Percentiles rank a stretch among this genome's conserved stretches.
Conservation (phyloP, 202 grass and related monocot species). For the Setaria italica region DNA sequence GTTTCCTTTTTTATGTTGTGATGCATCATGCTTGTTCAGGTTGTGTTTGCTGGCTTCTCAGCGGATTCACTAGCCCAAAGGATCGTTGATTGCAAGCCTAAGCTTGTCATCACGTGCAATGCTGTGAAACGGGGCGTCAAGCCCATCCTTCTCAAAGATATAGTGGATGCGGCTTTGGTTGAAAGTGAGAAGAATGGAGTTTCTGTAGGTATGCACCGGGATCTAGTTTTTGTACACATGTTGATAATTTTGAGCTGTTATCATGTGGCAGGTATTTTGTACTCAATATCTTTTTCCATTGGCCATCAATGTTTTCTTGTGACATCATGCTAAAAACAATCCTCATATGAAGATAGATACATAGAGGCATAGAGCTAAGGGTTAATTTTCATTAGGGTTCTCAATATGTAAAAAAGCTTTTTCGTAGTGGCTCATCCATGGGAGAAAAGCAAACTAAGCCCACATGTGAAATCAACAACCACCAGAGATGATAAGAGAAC, state of each 20-base stretch:
- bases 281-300: not conserved
- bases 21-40: constrained; percentile 49
- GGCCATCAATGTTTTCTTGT: not conserved
- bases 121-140: constrained; percentile 80
- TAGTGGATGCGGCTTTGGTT: constrained; percentile 74
- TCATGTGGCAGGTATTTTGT: not conserved
- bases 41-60: constrained; percentile 96
- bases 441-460: not conserved
- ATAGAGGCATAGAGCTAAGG: not conserved
- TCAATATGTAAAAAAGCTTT: not conserved
- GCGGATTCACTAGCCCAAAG: constrained; percentile 86
- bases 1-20: constrained; percentile 15
- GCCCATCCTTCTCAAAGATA: constrained; percentile 84
- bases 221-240: not conserved
- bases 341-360: not conserved
- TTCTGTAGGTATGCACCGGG: constrained; percentile 65
- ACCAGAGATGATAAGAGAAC: not conserved
- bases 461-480: not conserved
- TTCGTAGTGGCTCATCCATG: not conserved
- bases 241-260: constrained; percentile 13
- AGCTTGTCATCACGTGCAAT: constrained; percentile 94
- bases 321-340: not conserved
- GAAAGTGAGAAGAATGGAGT: constrained; percentile 78
- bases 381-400: not conserved
- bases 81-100: constrained; percentile 88